These are phyloP conservation scores for Claviceps citrina DNA, from an alignment of 2,329 filamentous ascomycete species.

Conservation along the genomic window DNA sequence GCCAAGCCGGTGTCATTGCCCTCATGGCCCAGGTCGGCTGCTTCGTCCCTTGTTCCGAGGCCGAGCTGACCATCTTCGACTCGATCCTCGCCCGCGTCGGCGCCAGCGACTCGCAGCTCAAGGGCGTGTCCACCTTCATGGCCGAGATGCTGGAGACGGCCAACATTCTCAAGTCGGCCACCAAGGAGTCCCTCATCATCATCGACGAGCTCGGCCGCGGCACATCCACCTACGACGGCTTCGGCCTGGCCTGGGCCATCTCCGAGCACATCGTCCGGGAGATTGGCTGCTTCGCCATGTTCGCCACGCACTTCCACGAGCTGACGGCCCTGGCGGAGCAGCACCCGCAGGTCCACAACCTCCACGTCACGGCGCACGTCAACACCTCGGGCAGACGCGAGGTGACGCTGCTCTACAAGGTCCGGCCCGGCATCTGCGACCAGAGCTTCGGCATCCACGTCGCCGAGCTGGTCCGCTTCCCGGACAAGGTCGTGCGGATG, in stretches of 20 bases:
- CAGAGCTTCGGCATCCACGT: conserved; percentile 98
- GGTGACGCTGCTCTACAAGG: conserved; percentile 92
- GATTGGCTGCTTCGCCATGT: conserved; percentile 86
- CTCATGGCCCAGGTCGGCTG: conserved; percentile 95
- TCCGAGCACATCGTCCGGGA: conserved; percentile 94
- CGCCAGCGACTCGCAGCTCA: conserved; percentile 89
- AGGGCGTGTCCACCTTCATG: conserved; percentile 98
- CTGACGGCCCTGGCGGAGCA: conserved; percentile 79
- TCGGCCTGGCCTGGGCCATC: conserved; percentile 97
- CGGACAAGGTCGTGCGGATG: conserved; percentile 95
- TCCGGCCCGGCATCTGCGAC: conserved; percentile 87
- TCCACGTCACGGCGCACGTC: conserved; percentile 94
- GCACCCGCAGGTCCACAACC: conserved; percentile 74
- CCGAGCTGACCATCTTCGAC: conserved; percentile 90
- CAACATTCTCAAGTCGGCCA: conserved; percentile 95
- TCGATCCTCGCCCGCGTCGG: conserved; percentile 92
- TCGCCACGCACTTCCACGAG: conserved; percentile 97
- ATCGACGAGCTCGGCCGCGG: conserved; percentile 95
- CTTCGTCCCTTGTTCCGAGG: conserved; percentile 82
- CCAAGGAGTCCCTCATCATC: conserved; percentile 88
- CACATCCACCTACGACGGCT: conserved; percentile 95
- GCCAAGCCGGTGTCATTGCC: conserved; percentile 90
- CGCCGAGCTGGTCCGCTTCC: conserved; percentile 89
- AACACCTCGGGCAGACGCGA: conserved; percentile 52
- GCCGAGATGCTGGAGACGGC: conserved; percentile 98